These are phyloP conservation scores for Physcia stellaris DNA, from an alignment of 495 filamentous ascomycete genomes.

Conservation along the genomic window DNA sequence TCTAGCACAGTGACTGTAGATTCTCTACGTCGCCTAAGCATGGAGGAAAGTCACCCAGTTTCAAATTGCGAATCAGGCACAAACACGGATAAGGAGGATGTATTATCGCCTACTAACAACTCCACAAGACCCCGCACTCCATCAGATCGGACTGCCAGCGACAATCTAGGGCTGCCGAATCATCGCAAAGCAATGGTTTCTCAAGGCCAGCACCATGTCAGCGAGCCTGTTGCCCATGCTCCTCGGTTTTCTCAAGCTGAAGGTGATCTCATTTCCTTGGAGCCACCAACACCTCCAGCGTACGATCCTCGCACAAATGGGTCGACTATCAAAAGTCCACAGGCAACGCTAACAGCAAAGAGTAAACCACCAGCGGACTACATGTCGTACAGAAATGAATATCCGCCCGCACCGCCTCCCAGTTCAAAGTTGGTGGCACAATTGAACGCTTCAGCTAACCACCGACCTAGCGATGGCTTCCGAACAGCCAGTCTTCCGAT, in stretches of 20 bases:
- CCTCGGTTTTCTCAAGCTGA: neutral
- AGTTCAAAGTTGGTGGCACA: slow-evolving; percentile 13
- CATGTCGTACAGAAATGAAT: slow-evolving; percentile 19
- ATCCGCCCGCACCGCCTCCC: slow-evolving; percentile 14
- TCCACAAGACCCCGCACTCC: neutral
- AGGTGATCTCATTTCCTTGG: slow-evolving; percentile 9
- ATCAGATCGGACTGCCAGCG: neutral
- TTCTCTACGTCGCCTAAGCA: slow-evolving; percentile 11
- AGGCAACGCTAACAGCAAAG: slow-evolving; percentile 6
- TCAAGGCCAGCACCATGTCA: too few relatives aligned
- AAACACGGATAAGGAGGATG: too few relatives aligned
- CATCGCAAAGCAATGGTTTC: too few relatives aligned
- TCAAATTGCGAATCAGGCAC: too few relatives aligned
- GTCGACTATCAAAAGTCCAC: slow-evolving; percentile 1
- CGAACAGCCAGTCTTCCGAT: slow-evolving; percentile 12
- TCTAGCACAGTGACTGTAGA: slow-evolving; percentile 12
- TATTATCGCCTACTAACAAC: too few relatives aligned
- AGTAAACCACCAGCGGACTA: slow-evolving; percentile 13
- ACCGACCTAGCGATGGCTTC: slow-evolving; percentile 6
- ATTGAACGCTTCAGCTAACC: slow-evolving; percentile 10
- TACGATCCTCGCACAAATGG: slow-evolving; percentile 1
- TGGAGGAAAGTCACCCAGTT: slow-evolving; percentile 6
- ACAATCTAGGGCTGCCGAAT: neutral
- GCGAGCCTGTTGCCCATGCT: too few relatives aligned
- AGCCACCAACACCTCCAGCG: slow-evolving; percentile 9